These are phyloP conservation scores for Gliomastix tumulicola DNA, from an alignment of 2,329 filamentous ascomycete genomes.

Conservation along the genomic window DNA sequence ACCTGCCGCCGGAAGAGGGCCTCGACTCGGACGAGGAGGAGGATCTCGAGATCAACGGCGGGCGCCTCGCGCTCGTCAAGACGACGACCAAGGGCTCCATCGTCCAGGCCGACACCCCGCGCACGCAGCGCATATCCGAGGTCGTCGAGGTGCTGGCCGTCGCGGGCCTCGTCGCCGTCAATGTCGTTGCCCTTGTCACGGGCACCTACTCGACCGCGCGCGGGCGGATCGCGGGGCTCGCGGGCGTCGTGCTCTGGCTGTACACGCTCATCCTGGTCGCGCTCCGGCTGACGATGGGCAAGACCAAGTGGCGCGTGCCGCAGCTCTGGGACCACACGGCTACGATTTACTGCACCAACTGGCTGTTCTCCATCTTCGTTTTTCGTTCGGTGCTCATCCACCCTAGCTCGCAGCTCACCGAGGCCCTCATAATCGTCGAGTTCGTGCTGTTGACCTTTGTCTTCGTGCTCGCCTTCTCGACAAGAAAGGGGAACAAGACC, in stretches of 20 bases:
- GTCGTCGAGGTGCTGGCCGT: slow-evolving; percentile 71
- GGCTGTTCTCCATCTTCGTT: slow-evolving; percentile 67
- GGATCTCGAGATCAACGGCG: slow-evolving; percentile 47
- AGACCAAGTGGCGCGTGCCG: slow-evolving; percentile 59
- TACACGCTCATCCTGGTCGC: slow-evolving; percentile 72
- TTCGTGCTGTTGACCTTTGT: slow-evolving; percentile 72
- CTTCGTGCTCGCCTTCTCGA: slow-evolving; percentile 68
- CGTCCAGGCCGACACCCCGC: slow-evolving; percentile 69
- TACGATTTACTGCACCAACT: slow-evolving; percentile 73
- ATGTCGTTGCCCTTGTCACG: slow-evolving; percentile 56
- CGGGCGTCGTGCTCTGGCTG: slow-evolving; percentile 67
- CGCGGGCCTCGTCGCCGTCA: slow-evolving; percentile 62
- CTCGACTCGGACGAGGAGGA: slow-evolving; percentile 48
- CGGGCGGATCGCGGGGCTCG: slow-evolving; percentile 53
- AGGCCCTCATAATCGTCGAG: slow-evolving; percentile 62
- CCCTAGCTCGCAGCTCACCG: slow-evolving; percentile 54
- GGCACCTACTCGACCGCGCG: slow-evolving; percentile 41
- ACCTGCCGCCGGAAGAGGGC: slow-evolving; percentile 39
- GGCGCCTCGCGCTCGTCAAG: slow-evolving; percentile 50
- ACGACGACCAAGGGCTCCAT: slow-evolving; percentile 56
- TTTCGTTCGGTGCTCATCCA: slow-evolving; percentile 85
- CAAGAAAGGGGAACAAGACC: slow-evolving; percentile 85
- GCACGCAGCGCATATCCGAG: slow-evolving; percentile 63
- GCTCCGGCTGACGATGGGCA: slow-evolving; percentile 62
- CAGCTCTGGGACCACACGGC: slow-evolving; percentile 91